phyloP scores from a whole-genome alignment of 2,329 filamentous ascomycete species.

The Penicillium fuscoglaucum region DNA sequence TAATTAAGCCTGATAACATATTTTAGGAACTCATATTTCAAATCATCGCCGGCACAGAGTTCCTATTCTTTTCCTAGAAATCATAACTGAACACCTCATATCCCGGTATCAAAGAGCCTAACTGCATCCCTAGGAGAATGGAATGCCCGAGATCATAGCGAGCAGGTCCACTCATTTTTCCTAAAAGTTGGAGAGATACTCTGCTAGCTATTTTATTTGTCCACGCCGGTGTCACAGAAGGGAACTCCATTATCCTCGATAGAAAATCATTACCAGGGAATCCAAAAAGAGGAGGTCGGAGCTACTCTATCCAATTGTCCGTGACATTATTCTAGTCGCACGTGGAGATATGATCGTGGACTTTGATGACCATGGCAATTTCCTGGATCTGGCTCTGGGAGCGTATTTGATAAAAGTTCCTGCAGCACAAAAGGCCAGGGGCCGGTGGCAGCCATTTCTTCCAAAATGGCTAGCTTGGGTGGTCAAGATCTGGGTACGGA shows the following conservation, averaged over 20 bases:
- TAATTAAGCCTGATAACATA: neutral
- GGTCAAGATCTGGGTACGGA: neutral
- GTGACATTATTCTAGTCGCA: neutral
- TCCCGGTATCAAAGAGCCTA: neutral
- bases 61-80: neutral
- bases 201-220: neutral
- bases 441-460: neutral
- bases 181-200: neutral
- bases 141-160: neutral
- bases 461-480: neutral
- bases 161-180: neutral
- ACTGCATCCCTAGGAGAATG: neutral
- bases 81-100: no score
- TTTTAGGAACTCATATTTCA: neutral
- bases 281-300: neutral
- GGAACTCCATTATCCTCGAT: neutral
- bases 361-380: neutral
- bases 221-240: neutral
- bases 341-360: neutral
- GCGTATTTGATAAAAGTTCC: neutral
- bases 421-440: neutral
- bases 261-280: neutral
- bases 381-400: neutral
- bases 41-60: neutral
- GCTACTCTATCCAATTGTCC: neutral